Evolutionary conservation across 1,284 basidiomycete species (phyloP).

Genomic region (Irpex rosettiformis): DNA sequence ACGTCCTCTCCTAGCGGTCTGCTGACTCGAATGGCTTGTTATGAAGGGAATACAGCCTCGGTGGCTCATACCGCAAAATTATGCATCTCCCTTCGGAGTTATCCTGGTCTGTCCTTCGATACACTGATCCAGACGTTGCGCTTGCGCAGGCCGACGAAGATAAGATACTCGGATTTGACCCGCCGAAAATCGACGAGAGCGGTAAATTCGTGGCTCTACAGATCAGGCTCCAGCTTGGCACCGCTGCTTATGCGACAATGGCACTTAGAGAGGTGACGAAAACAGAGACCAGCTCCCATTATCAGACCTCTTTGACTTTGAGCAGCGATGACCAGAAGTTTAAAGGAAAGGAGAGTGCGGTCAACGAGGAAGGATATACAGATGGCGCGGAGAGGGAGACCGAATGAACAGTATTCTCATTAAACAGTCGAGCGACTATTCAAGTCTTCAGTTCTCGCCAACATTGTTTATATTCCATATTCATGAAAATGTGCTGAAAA

Average conservation of each 20-base stretch:
- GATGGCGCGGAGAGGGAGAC: background rate
- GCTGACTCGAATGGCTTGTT: background rate
- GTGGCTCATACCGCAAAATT: slow-evolving; percentile 91
- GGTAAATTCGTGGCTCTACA: slow-evolving; percentile 86
- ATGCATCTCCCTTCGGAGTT: slow-evolving; percentile 82
- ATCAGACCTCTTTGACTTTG: slow-evolving; percentile 77
- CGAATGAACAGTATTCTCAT: background rate
- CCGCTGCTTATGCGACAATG: slow-evolving; percentile 95
- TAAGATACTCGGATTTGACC: slow-evolving; percentile 75
- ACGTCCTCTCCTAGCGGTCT: background rate
- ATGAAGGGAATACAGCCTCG: slow-evolving; percentile 83
- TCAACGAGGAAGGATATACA: slow-evolving; percentile 15
- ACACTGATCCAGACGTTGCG: slow-evolving; percentile 90
- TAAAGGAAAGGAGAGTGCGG: slow-evolving; percentile 37
- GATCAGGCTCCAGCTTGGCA: slow-evolving; percentile 76
- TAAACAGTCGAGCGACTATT: no score
- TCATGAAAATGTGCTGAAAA: no score
- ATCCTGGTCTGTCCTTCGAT: slow-evolving; percentile 78
- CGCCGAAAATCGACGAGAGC: slow-evolving; percentile 59
- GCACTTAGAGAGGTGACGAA: slow-evolving; percentile 91
- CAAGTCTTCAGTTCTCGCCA: no score
- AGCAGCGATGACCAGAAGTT: slow-evolving; percentile 83
- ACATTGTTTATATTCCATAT: no score
- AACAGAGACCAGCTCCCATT: slow-evolving; percentile 87
- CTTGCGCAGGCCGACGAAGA: slow-evolving; percentile 96